Conservation (phyloP, 2,329 filamentous ascomycete genomes). For the Periglandula ipomoeae region DNA sequence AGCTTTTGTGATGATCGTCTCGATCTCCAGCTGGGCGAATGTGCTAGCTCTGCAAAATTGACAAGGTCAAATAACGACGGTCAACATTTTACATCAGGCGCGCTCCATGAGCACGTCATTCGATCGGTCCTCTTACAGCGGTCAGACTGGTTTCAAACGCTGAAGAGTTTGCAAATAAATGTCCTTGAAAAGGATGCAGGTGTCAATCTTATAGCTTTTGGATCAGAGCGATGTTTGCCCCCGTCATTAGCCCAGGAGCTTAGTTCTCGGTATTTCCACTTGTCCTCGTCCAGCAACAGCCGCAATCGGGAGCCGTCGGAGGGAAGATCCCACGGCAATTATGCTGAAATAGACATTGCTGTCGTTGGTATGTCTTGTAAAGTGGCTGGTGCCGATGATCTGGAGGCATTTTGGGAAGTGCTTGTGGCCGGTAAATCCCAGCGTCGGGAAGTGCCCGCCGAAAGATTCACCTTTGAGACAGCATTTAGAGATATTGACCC, state of each 20-base stretch:
- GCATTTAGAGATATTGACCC: too few species aligned
- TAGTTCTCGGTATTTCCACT: constrained; percentile 4
- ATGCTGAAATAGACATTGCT: constrained; percentile 18
- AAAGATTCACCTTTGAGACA: too few species aligned
- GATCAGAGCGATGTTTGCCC: not conserved
- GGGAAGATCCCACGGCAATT: not conserved
- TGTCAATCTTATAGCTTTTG: not conserved
- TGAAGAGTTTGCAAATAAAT: too few species aligned
- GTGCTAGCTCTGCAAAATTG: too few species aligned
- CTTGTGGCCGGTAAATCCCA: constrained; percentile 10
- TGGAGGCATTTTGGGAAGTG: constrained; percentile 25
- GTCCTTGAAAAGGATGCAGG: too few species aligned
- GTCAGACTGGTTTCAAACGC: constrained; percentile 39
- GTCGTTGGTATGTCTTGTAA: constrained; percentile 31
- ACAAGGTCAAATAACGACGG: too few species aligned
- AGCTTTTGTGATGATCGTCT: too few species aligned
- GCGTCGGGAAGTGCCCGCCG: constrained; percentile 10
- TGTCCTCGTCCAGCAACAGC: too few species aligned
- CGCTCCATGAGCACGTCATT: too few species aligned
- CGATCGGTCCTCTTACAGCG: constrained; percentile 51
- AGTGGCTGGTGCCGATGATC: constrained; percentile 24
- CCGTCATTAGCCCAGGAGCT: not conserved
- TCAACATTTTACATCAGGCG: too few species aligned
- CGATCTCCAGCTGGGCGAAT: too few species aligned
- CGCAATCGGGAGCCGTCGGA: constrained; percentile 10